A percentile compares a stretch with the other conserved stretches of the same genome.
phyloP scores from a whole-genome alignment of 352 stramenopile species.

The Globisporangium paroecandrum region DNA sequence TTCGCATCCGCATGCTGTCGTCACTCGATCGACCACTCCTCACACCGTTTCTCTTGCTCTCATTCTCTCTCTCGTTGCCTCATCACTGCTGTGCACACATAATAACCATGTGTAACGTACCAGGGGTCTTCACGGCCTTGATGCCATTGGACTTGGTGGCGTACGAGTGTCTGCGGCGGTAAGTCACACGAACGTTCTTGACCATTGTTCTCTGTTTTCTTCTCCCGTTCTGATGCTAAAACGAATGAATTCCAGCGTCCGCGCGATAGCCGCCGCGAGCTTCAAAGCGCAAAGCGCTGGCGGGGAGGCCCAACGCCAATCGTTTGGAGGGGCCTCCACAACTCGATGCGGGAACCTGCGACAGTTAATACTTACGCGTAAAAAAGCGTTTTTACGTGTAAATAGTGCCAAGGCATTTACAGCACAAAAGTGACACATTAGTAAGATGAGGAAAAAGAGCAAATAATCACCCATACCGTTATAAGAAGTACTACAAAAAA shows the following conservation, averaged over 20 bases:
- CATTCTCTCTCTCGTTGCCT: neutral
- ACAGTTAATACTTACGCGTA: conserved; percentile 4
- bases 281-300: conserved; percentile 12
- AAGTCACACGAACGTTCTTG: conserved; percentile 95
- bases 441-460: neutral
- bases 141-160: conserved; percentile 94
- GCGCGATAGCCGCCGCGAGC: conserved; percentile 3
- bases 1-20: neutral
- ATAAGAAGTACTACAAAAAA: neutral
- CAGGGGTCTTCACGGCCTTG: conserved; percentile 94
- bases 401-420: neutral
- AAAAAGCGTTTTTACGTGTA: conserved; percentile 4
- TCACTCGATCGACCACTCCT: neutral
- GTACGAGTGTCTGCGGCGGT: conserved; percentile 96
- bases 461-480: neutral
- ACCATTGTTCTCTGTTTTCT: conserved; percentile 82
- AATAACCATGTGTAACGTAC: conserved; percentile 41
- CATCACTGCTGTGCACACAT: neutral
- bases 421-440: neutral
- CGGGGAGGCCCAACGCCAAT: conserved; percentile 39
- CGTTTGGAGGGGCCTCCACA: conserved; percentile 26
- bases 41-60: neutral
- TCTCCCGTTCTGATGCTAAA: conserved; percentile 67
- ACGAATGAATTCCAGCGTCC: conserved; percentile 33
- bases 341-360: neutral